phyloP scores from a whole-genome alignment of 495 filamentous ascomycete genomes.

The Lepidopterella palustris region DNA sequence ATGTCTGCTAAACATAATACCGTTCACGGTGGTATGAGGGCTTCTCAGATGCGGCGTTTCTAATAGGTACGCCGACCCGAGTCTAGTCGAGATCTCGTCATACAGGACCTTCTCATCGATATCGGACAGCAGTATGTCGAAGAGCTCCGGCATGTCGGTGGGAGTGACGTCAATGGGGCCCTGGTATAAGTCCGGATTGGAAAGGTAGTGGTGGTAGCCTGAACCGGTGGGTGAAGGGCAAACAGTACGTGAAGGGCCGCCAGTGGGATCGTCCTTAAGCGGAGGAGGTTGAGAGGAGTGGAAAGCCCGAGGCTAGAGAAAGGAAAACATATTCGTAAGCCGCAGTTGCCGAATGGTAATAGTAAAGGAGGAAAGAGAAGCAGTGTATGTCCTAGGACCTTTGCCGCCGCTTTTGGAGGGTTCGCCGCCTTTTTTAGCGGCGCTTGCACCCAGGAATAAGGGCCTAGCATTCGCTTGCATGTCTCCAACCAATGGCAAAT shows the following conservation, averaged over 20 bases:
- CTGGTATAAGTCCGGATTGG: background rate
- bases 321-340: background rate
- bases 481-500: too few relatives aligned
- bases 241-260: too few relatives aligned
- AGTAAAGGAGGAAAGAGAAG: background rate
- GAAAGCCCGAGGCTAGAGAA: background rate
- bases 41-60: background rate
- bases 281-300: slow-evolving; percentile 6
- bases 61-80: background rate
- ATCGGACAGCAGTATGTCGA: too few relatives aligned
- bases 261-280: background rate
- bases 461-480: too few relatives aligned
- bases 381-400: slow-evolving; percentile 1
- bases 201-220: background rate
- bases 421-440: background rate
- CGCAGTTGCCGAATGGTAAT: background rate
- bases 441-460: background rate
- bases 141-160: background rate
- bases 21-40: background rate
- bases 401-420: too few relatives aligned
- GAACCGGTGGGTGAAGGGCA: background rate
- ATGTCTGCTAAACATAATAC: background rate
- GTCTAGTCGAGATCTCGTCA: background rate
- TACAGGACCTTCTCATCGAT: background rate
- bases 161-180: background rate